phyloP scores from a whole-genome alignment of 2,329 filamentous ascomycete species.

The Trichothecium sympodiale region DNA sequence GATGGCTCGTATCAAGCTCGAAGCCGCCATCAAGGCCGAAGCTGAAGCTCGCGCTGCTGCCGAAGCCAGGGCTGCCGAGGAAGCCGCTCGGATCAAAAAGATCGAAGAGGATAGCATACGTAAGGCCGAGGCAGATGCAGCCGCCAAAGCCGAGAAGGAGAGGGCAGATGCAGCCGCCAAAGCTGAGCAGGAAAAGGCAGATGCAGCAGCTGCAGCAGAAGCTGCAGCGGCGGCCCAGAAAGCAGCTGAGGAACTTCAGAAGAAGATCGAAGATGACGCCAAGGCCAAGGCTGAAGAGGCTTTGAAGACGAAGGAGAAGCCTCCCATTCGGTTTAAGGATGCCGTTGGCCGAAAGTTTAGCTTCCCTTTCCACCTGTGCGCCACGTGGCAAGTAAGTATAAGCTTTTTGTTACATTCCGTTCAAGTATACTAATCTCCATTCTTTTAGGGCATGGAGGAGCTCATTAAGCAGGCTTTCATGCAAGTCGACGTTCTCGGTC shows the following conservation, averaged over 20 bases:
- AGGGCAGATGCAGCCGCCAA: conserved; percentile 30
- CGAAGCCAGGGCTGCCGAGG: conserved; percentile 28
- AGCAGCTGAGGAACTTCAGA: too few relatives aligned
- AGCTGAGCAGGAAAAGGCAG: conserved; percentile 25
- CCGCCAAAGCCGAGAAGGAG: conserved; percentile 20
- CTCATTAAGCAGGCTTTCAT: conserved; percentile 76
- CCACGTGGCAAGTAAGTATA: conserved; percentile 65
- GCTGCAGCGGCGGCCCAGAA: conserved; percentile 22
- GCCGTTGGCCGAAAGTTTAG: conserved; percentile 85
- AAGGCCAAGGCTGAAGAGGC: conserved; percentile 31
- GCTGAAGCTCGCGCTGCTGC: conserved; percentile 31
- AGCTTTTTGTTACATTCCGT: not conserved
- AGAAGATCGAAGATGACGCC: conserved; percentile 22
- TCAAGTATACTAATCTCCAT: not conserved
- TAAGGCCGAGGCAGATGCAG: conserved; percentile 23
- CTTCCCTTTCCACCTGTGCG: conserved; percentile 79
- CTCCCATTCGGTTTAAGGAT: conserved; percentile 82
- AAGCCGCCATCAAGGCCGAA: conserved; percentile 29
- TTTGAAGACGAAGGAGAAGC: conserved; percentile 42
- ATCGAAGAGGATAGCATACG: conserved; percentile 26
- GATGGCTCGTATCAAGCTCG: conserved; percentile 28
- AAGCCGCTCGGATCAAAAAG: conserved; percentile 26
- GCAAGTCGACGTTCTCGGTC: conserved; percentile 65
- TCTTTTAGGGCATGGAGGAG: conserved; percentile 68
- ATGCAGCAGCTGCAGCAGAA: conserved; percentile 29